These are phyloP conservation scores for Plantago coronopus DNA, from an alignment of 305 asterid species.

Conservation along the genomic window DNA sequence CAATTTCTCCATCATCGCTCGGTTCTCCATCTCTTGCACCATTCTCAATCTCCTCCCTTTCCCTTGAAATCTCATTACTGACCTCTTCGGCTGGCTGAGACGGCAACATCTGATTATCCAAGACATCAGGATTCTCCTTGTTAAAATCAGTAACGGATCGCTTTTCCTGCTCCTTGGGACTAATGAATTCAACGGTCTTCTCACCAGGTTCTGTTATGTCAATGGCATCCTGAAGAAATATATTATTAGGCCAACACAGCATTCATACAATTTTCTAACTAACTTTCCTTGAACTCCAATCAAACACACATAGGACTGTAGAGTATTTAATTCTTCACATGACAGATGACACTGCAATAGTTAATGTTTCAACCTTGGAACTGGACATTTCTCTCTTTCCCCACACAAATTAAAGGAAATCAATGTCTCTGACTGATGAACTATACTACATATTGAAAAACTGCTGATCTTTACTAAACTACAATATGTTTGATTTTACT, in stretches of 20 bases:
- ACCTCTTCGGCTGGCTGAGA: constrained; percentile 24
- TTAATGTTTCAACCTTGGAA: no score
- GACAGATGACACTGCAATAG: no score
- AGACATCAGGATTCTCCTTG: constrained; percentile 6
- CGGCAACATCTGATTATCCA: background rate
- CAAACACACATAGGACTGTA: background rate
- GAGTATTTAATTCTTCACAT: no score
- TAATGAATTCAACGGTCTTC: constrained; percentile 1
- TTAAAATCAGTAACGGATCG: constrained; percentile 1
- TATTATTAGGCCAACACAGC: background rate
- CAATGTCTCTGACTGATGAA: no score
- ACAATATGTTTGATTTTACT: no score
- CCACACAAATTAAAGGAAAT: no score
- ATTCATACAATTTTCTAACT: background rate
- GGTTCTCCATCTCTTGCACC: constrained; percentile 15
- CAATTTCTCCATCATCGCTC: constrained; percentile 18
- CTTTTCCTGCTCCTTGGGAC: constrained; percentile 15
- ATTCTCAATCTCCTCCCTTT: constrained; percentile 12
- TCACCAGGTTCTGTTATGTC: constrained; percentile 23
- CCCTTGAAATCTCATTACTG: constrained; percentile 10
- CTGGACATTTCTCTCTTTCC: no score
- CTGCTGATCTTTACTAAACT: no score
- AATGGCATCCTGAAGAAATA: constrained; percentile 37
- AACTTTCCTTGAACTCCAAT: background rate
- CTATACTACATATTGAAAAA: no score